A percentile compares a stretch with the other conserved stretches of the same genome.
Evolutionary conservation across 1,284 basidiomycete genomes (phyloP).

Genomic region (Leccinum fallax): DNA sequence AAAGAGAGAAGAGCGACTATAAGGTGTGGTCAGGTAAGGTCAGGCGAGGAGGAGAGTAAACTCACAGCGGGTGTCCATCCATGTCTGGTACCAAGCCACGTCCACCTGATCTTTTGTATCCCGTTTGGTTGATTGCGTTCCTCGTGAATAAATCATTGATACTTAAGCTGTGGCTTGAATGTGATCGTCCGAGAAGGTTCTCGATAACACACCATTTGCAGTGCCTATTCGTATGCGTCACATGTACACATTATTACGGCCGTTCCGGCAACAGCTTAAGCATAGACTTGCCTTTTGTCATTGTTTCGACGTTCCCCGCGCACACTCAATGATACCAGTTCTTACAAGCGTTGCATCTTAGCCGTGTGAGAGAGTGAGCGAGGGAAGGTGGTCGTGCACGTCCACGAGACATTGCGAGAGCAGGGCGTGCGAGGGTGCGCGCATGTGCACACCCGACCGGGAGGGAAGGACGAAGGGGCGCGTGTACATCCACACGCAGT

Average conservation of each 20-base stretch:
- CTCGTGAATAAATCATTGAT: no score
- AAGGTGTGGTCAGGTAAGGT: neutral
- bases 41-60: neutral
- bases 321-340: conserved; percentile 84
- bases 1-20: conserved; percentile 11
- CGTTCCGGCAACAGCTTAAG: conserved; percentile 16
- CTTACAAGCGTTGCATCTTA: conserved; percentile 76
- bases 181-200: conserved; percentile 66
- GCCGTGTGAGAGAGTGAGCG: no score
- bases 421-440: no score
- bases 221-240: conserved; percentile 52
- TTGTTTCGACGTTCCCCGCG: conserved; percentile 63
- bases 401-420: no score
- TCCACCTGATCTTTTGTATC: neutral
- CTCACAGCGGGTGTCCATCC: conserved; percentile 28
- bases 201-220: conserved; percentile 62
- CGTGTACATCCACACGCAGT: no score
- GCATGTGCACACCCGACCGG: no score
- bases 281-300: conserved; percentile 57
- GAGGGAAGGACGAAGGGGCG: no score
- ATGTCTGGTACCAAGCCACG: conserved; percentile 10
- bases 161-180: conserved; percentile 48
- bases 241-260: conserved; percentile 16
- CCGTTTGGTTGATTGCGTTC: no score
- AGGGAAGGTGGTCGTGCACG: no score